Evolutionary conservation across 805 yeast species (phyloP).

Genomic region (Candida michaelii): DNA sequence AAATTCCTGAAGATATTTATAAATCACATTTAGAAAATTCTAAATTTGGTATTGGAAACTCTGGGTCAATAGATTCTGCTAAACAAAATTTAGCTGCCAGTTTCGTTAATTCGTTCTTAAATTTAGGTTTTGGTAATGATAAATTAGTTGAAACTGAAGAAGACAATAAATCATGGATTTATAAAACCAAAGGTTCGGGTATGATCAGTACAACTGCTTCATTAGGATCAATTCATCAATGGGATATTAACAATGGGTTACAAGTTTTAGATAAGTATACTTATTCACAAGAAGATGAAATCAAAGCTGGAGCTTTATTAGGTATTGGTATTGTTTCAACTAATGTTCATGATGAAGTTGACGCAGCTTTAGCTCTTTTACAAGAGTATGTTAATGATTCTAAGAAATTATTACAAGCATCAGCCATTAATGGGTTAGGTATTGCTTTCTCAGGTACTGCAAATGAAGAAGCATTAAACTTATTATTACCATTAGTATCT

Average conservation of each 20-base stretch:
- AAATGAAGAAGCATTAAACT: constrained; percentile 75
- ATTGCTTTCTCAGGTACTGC: constrained; percentile 94
- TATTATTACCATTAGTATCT: constrained; percentile 78
- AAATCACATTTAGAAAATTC: constrained; percentile 83
- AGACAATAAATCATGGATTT: constrained; percentile 79
- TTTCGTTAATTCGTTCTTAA: constrained; percentile 90
- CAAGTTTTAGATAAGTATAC: constrained; percentile 86
- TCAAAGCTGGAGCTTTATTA: constrained; percentile 93
- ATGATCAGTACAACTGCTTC: constrained; percentile 91
- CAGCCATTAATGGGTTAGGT: constrained; percentile 90
- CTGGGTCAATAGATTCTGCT: constrained; percentile 74
- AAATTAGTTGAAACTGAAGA: constrained; percentile 73
- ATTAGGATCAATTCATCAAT: constrained; percentile 83
- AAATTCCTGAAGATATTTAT: constrained; percentile 92
- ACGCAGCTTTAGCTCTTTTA: constrained; percentile 82
- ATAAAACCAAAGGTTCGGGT: constrained; percentile 87
- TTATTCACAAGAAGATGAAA: constrained; percentile 79
- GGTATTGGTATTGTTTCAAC: constrained; percentile 93
- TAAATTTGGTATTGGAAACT: constrained; percentile 56
- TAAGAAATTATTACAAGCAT: constrained; percentile 62
- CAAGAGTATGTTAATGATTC: constrained; percentile 77
- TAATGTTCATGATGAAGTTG: constrained; percentile 94
- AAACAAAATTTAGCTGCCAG: constrained; percentile 92
- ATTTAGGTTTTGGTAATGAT: constrained; percentile 88
- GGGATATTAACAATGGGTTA: constrained; percentile 89